These are phyloP conservation scores for Protostelium mycophagum DNA, from an alignment of 78 protist genomes.

Conservation along the genomic window DNA sequence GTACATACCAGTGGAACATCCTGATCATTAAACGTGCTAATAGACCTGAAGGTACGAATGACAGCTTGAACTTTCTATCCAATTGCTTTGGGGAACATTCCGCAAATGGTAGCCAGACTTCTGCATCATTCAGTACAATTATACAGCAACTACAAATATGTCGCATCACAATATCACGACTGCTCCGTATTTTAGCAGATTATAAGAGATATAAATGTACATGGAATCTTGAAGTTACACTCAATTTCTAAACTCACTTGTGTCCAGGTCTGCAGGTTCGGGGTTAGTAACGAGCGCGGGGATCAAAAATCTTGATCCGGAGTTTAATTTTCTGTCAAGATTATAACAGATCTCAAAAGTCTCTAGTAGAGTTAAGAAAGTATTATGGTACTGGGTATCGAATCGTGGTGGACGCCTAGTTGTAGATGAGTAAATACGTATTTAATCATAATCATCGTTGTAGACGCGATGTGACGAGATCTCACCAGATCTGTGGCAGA, in stretches of 20 bases:
- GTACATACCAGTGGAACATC: neutral
- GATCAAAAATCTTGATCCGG: neutral
- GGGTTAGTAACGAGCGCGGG: neutral
- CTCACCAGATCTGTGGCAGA: neutral
- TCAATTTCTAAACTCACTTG: neutral
- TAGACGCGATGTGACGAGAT: neutral
- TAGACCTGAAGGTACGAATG: neutral
- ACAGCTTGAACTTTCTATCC: neutral
- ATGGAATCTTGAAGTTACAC: too few species aligned
- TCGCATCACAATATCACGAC: too few species aligned
- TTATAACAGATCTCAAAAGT: slow-evolving; percentile 47
- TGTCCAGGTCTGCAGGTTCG: neutral
- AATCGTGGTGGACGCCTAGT: neutral
- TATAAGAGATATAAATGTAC: too few species aligned
- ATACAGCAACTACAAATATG: too few species aligned
- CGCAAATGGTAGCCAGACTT: neutral
- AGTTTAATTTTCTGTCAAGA: neutral
- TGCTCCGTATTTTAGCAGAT: too few species aligned
- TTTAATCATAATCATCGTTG: too few species aligned
- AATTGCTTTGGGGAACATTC: neutral
- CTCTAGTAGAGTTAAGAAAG: slow-evolving; percentile 15
- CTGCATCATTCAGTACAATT: neutral
- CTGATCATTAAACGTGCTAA: neutral
- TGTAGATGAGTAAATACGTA: neutral
- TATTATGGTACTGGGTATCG: neutral